These are phyloP conservation scores for Venturia effusa DNA, from an alignment of 2,329 filamentous ascomycete species.

Conservation along the genomic window DNA sequence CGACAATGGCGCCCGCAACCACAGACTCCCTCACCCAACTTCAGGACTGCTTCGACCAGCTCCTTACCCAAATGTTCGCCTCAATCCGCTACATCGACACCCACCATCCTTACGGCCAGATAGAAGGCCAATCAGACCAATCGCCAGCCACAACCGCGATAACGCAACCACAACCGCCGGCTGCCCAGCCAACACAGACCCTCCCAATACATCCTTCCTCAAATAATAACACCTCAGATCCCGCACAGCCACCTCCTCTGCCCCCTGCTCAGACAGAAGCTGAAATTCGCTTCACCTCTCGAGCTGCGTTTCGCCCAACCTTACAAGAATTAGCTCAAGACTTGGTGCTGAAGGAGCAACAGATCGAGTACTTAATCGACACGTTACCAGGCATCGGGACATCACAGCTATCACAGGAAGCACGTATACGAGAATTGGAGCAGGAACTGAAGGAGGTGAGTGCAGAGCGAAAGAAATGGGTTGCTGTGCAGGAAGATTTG, in stretches of 20 bases:
- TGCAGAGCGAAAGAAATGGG: conserved; percentile 28
- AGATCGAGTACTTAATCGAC: conserved; percentile 69
- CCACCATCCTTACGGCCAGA: conserved; percentile 25
- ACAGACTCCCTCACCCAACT: conserved; percentile 70
- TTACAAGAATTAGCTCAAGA: conserved; percentile 66
- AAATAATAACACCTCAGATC: not conserved
- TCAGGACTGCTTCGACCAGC: conserved; percentile 69
- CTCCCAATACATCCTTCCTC: conserved; percentile 2
- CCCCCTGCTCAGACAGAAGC: conserved; percentile 8
- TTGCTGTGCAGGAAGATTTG: conserved; percentile 31
- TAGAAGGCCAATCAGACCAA: conserved; percentile 20
- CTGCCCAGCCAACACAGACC: conserved; percentile 12
- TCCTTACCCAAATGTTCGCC: conserved; percentile 38
- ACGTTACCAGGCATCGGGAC: conserved; percentile 66
- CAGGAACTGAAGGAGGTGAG: conserved; percentile 32
- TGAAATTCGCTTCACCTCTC: conserved; percentile 8
- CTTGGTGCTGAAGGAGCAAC: conserved; percentile 68
- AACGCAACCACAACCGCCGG: conserved; percentile 14
- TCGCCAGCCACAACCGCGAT: conserved; percentile 8
- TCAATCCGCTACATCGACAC: conserved; percentile 33
- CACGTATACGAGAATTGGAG: conserved; percentile 39
- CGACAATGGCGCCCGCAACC: conserved; percentile 34
- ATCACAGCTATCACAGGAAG: conserved; percentile 66
- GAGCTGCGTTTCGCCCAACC: conserved; percentile 23
- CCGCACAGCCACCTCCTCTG: conserved; percentile 7